These are phyloP conservation scores for Parmelia sp. DNA, from an alignment of 495 filamentous ascomycete species.

Conservation along the genomic window DNA sequence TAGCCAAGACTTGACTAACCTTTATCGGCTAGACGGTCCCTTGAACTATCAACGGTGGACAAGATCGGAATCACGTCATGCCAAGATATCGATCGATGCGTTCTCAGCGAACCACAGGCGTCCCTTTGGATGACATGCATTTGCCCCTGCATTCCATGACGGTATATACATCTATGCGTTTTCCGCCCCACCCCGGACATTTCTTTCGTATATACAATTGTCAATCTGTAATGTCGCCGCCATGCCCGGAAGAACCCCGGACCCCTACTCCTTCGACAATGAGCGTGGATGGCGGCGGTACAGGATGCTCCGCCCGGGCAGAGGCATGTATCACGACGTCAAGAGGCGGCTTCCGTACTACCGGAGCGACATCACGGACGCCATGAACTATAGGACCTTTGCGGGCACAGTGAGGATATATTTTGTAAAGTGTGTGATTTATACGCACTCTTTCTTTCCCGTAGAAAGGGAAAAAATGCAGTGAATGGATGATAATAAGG, in stretches of 20 bases:
- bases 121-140: too few species aligned
- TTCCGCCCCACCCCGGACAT: too few species aligned
- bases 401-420: conserved; percentile 40
- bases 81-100: too few species aligned
- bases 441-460: too few species aligned
- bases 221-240: neutral
- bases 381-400: conserved; percentile 38
- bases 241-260: neutral
- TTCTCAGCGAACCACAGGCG: too few species aligned
- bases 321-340: conserved; percentile 40
- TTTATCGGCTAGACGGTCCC: too few species aligned
- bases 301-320: conserved; percentile 29
- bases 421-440: conserved; percentile 36
- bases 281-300: conserved; percentile 17
- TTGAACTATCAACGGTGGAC: too few species aligned
- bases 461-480: neutral
- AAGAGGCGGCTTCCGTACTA: conserved; percentile 38
- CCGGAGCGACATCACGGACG: conserved; percentile 37
- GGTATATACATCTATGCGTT: too few species aligned
- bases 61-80: too few species aligned
- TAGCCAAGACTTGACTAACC: too few species aligned
- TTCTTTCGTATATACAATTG: too few species aligned
- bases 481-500: neutral
- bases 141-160: too few species aligned
- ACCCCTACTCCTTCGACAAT: conserved; percentile 18